Evolutionary conservation across 1,284 basidiomycete species (phyloP), one percentile per base, ranked within the genome.

Genomic region (Athelia psychrophila): DNA sequence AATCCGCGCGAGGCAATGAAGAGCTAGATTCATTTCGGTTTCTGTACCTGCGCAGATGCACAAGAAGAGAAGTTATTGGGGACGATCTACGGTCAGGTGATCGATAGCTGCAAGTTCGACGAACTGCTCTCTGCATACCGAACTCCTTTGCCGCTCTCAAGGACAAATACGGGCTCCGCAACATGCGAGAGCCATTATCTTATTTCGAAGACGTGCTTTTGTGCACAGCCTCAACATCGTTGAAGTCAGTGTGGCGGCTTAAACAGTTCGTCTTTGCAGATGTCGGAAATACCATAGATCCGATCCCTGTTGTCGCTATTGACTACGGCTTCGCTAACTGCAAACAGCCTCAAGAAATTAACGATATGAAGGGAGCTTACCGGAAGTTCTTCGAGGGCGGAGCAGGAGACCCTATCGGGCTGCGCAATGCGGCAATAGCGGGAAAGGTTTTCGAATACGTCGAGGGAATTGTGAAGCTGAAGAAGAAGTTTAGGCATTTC

Each of bases 271-370:
- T 69, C 25, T 22, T 60, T 15, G 48, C 48, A 15, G 54, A 55
- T 1, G 60, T 55, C 2, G 47, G 56, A 2, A 18, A 49, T 10
- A 47, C 51, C 9, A n/a, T n/a, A n/a, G n/a, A n/a, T n/a, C n/a
- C n/a, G n/a, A 18, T n/a, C 3, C 56, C 50, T 2, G 38, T 65
- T 1, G 55, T 71, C 3, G 1, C 5, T 2, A 59, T 57, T 9
- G 71, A 75, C 53, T 76, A 74, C 40, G 73, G 75, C 3, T 74
- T 71, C 56, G 54, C 59, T 8, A 72, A 73, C 50, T 73, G 72
- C 54, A 50, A 51, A 36, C 56, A 53, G 18, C 42, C 52, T 10
- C 52, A 42, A 8, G 71, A 74, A 36, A 52, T 48, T 13, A 45
- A 55, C 30, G 54, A 58, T 18, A 55, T 75, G 52, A 65, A 61